Base-by-base conservation (phyloP, 305 asterid genomes). In the Withania somnifera region DNA sequence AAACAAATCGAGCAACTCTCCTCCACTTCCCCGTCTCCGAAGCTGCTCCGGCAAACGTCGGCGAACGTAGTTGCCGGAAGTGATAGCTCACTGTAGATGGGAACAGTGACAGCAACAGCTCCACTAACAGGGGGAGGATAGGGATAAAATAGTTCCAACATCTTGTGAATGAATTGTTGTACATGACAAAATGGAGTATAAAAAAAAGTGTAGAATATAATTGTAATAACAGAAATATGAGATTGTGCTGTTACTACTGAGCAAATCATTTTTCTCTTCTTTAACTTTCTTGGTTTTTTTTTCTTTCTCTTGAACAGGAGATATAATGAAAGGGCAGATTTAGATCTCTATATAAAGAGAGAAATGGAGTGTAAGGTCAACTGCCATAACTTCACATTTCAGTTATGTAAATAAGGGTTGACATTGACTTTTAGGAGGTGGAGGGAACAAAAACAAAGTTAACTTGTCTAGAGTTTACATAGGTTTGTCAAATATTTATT, bases 1-100 rank as follows among this genome's bases (percentile, higher is more conserved):
- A 93, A 82, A 57, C 97, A 92, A 79, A 90, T 84, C 1, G 93
- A 86, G 53, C 97, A 92, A 60, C 40, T 58, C 1, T 86, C 90
- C 45, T 84, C 89, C 8, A 50, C 60, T 50, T 52, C 40, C 60
- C 60, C 14, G 5, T 69, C 36, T 3, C 6, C 56, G 20, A 11
- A 6, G 4, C 4, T 42, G 56, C 54, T 40, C 54, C 2, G 32
- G 54, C 78, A 15, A 6, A 75, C 77, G 8, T 32, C 73, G 24
- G 64, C 78, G 10, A 68, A 79, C 28, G 50, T 76, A 24, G 50
- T 36, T 19, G 52, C 61, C 66, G 77, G 30, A 15, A 69, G 32
- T 50, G 36, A 82, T 84, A 86, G 53, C 6, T 75, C 79, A 75
- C 61, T 47, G 10, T 11, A 26, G 0, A 17, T 50, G 6, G 79